Percentiles rank a stretch among this genome's conserved stretches.
Evolutionary conservation across 176 grass and related monocot species (phyloP).

Genomic region (Pontederia crassipes): DNA sequence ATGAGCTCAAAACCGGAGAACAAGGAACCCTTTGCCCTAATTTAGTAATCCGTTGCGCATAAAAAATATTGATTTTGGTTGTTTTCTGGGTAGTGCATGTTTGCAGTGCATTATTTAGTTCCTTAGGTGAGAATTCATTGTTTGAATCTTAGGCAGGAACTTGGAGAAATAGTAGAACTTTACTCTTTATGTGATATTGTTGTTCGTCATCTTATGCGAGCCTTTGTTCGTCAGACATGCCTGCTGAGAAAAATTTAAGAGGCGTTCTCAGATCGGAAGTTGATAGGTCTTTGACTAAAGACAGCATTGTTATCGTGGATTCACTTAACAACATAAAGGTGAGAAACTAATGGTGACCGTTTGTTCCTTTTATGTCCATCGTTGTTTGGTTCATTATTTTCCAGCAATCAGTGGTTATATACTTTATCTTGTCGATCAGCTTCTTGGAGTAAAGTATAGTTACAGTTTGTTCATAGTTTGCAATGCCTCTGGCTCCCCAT

Average conservation of each 20-base stretch:
- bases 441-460: too few relatives aligned
- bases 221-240: constrained; percentile 58
- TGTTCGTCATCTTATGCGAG: not conserved
- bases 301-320: constrained; percentile 75
- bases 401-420: too few relatives aligned
- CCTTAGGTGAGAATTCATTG: too few relatives aligned
- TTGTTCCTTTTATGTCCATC: not conserved
- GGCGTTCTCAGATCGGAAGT: constrained; percentile 92
- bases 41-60: too few relatives aligned
- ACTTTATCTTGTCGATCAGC: too few relatives aligned
- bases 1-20: too few relatives aligned
- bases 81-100: too few relatives aligned
- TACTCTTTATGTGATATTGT: not conserved
- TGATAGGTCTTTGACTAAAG: constrained; percentile 73
- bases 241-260: constrained; percentile 83
- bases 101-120: too few relatives aligned
- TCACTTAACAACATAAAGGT: constrained; percentile 98
- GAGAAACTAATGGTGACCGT: constrained; percentile 3
- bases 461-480: not conserved
- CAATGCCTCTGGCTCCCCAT: not conserved
- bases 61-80: too few relatives aligned
- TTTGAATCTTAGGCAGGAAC: too few relatives aligned
- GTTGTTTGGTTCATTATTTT: too few relatives aligned
- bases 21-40: too few relatives aligned
- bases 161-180: not conserved